Evolutionary conservation across 2,329 filamentous ascomycete species (phyloP).

Genomic region (Cordyceps cicadae): DNA sequence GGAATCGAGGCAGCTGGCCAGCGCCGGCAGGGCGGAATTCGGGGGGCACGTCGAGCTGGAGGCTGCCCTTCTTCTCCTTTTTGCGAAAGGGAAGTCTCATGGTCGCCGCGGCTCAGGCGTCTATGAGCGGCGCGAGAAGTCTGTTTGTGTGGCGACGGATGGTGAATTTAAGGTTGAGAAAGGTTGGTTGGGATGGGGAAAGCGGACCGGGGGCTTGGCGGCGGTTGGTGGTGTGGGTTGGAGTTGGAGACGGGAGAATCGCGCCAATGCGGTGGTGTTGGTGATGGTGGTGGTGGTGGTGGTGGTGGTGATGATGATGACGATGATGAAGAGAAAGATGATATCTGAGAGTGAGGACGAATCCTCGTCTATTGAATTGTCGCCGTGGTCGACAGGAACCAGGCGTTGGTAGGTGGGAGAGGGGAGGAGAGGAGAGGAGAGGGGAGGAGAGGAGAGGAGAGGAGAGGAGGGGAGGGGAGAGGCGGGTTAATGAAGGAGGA

Average conservation of each 20-base stretch:
- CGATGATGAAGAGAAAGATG: background rate
- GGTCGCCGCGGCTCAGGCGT: slow-evolving; percentile 12
- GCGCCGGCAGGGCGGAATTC: slow-evolving; percentile 22
- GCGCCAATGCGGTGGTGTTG: background rate
- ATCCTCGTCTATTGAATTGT: background rate
- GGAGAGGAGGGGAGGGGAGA: no score
- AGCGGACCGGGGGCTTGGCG: slow-evolving; percentile 1
- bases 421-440: no score
- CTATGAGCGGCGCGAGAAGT: background rate
- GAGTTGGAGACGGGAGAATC: background rate
- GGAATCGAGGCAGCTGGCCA: slow-evolving; percentile 22
- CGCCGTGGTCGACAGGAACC: background rate
- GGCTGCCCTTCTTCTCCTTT: slow-evolving; percentile 29
- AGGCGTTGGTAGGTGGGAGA: background rate
- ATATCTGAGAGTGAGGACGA: background rate
- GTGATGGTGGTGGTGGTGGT: background rate
- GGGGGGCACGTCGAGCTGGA: slow-evolving; percentile 21
- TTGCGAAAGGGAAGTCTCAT: slow-evolving; percentile 31
- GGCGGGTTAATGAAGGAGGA: background rate
- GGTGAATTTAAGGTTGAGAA: background rate
- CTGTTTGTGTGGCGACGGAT: background rate
- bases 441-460: no score
- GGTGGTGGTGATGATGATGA: background rate
- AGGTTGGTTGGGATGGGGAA: background rate
- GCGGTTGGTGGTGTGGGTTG: background rate